Base-by-base conservation (phyloP, 2,329 filamentous ascomycete genomes). In the Aspergillus persii region DNA sequence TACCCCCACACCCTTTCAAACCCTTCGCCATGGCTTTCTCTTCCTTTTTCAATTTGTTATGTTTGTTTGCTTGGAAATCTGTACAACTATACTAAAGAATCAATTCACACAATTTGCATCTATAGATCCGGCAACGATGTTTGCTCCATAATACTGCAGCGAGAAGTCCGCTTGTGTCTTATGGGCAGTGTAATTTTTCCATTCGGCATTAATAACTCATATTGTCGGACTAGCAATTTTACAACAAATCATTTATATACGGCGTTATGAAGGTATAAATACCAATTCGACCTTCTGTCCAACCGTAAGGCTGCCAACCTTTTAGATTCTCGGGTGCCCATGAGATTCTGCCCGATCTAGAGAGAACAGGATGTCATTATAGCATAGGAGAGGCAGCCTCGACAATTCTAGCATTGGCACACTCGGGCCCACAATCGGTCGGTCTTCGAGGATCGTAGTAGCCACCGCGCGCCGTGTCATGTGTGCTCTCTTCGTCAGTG, bases 401-500 rank as follows among this genome's bases (percentile, higher is more conserved):
- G 29, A 67, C 58, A 9, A 30, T 54, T 31, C 49, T 63, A n/a
- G 44, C 27, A 9, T 75, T 71, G 5, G 62, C 55, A 68, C 79
- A 81, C 5, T 66, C 71, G 27, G 64, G 61, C 61, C 69, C 74
- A 68, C 83, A 85, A 29, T 75, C 81, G 3, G 82, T 84, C 27
- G 82, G 82, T 54, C 72, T 77, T 12, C 74, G 74, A 36, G 83
- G 82, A 68, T 84, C 78, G 68, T 85, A 85, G 64, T 81, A 80
- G 6, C 77, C 79, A 57, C 75, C 77, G 0, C 69, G 76, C 11
- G 73, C 54, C 31, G 33, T 58, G 67, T 68, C 66, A 44, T 60
- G 62, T 15, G 60, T 80, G 71, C 90, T 90, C 53, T 88, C 79
- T 63, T 89, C 85, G 69, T 91, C 90, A 2, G 84, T 87, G 66